Percentiles rank a stretch among this genome's conserved stretches.
phyloP scores from a whole-genome alignment of 805 yeast species.

The Saccharomycopsis selenospora region DNA sequence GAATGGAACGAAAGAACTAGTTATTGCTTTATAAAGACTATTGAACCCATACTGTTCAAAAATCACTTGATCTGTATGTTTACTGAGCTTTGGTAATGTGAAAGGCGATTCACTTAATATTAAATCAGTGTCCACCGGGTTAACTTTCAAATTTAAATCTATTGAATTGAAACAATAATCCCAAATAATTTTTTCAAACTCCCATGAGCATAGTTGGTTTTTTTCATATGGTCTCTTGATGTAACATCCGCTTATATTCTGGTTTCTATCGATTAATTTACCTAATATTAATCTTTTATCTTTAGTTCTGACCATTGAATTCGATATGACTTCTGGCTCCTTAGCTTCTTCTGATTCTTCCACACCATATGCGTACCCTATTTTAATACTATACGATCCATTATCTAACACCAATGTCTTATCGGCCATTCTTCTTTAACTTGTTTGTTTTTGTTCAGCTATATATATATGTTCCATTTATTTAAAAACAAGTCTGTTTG shows the following conservation, averaged over 20 bases:
- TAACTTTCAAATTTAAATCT: slow-evolving; percentile 30
- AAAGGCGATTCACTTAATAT: slow-evolving; percentile 76
- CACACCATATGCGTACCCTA: slow-evolving; percentile 41
- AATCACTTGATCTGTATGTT: slow-evolving; percentile 81
- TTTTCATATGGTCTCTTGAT: slow-evolving; percentile 79
- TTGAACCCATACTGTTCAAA: slow-evolving; percentile 90
- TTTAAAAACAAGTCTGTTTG: no score
- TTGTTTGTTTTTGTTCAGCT: no score
- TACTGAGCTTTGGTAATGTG: slow-evolving; percentile 72
- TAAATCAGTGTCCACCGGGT: slow-evolving; percentile 46
- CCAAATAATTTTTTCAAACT: slow-evolving; percentile 82
- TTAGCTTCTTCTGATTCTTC: slow-evolving; percentile 26
- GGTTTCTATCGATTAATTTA: slow-evolving; percentile 54
- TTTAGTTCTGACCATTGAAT: slow-evolving; percentile 65
- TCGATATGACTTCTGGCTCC: slow-evolving; percentile 49
- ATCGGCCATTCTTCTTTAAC: no score
- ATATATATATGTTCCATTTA: no score
- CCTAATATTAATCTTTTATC: slow-evolving; percentile 73
- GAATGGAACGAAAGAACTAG: slow-evolving; percentile 61
- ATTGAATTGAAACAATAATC: slow-evolving; percentile 60
- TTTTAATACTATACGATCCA: slow-evolving; percentile 79
- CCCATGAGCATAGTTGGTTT: slow-evolving; percentile 91
- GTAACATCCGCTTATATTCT: slow-evolving; percentile 66
- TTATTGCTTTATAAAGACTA: slow-evolving; percentile 59
- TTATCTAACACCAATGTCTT: slow-evolving; percentile 66